Conservation (phyloP, 2,329 filamentous ascomycete genomes). For the Amauroascus verrucosus region DNA sequence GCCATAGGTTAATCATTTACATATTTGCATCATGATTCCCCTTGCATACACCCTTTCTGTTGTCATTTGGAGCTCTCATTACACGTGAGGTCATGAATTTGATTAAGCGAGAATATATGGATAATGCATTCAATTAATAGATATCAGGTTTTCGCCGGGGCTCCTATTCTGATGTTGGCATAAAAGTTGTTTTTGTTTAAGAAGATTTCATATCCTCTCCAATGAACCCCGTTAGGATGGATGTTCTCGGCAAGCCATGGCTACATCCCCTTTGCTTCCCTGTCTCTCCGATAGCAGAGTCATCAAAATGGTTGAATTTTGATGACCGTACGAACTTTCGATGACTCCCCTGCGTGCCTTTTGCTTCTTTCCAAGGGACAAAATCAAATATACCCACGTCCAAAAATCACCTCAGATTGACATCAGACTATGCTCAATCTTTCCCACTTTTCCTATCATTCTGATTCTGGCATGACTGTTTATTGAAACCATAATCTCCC, state of each 20-base stretch:
- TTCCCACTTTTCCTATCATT: too few species aligned
- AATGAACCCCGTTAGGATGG: not conserved
- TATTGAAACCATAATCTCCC: too few species aligned
- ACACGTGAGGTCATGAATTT: not conserved
- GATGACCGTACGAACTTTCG: too few species aligned
- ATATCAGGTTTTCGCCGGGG: not conserved
- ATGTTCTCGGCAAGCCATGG: not conserved
- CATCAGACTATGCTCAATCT: too few species aligned
- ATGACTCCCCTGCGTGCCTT: too few species aligned
- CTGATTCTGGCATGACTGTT: too few species aligned
- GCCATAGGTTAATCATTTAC: slow-evolving; percentile 34
- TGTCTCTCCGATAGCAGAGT: not conserved
- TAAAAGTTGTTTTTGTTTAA: not conserved
- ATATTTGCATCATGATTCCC: slow-evolving; percentile 12
- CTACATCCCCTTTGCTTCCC: not conserved
- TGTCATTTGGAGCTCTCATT: slow-evolving; percentile 3
- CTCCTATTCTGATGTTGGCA: not conserved
- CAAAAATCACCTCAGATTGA: too few species aligned
- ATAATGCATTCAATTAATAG: slow-evolving; percentile 10
- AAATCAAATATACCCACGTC: too few species aligned
- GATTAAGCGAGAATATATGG: slow-evolving; percentile 10
- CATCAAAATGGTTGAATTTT: not conserved
- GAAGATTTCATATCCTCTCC: not conserved
- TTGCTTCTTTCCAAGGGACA: too few species aligned
- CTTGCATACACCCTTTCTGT: slow-evolving; percentile 5